phyloP scores from a whole-genome alignment of 768 basidiomycete genomes.

The Leccinum olivaceopallidum region DNA sequence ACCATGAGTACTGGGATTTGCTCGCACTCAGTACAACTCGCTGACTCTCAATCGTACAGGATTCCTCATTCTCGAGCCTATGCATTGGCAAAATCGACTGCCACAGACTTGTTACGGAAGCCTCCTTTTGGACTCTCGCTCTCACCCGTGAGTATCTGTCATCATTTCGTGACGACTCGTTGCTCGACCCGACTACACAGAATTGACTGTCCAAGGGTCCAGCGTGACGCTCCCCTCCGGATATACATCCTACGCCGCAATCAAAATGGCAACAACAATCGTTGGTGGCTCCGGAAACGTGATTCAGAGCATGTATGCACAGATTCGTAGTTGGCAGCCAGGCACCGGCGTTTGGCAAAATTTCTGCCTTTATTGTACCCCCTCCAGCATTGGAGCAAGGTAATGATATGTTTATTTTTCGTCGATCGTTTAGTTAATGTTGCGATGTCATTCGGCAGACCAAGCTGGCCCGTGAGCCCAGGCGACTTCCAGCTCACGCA shows the following conservation, averaged over 20 bases:
- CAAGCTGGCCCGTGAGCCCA: constrained; percentile 74
- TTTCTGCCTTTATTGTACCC: constrained; percentile 79
- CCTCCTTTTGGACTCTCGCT: constrained; percentile 84
- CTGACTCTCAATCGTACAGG: constrained; percentile 37
- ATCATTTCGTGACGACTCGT: neutral
- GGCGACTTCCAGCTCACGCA: constrained; percentile 77
- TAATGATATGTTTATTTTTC: neutral
- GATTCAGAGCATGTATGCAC: constrained; percentile 65
- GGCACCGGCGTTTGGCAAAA: constrained; percentile 71
- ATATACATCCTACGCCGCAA: constrained; percentile 64
- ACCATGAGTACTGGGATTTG: constrained; percentile 54
- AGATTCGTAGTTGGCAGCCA: constrained; percentile 67
- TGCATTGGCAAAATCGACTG: constrained; percentile 89
- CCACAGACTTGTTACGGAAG: constrained; percentile 52
- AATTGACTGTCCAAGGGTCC: constrained; percentile 59
- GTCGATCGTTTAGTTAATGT: constrained; percentile 47
- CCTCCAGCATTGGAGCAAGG: neutral
- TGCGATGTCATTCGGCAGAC: constrained; percentile 70
- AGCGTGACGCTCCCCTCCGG: constrained; percentile 50
- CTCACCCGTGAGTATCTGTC: constrained; percentile 47
- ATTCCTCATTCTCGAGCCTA: constrained; percentile 63
- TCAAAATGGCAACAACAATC: constrained; percentile 96
- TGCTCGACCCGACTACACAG: constrained; percentile 35
- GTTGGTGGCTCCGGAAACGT: constrained; percentile 74
- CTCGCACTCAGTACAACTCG: neutral